phyloP scores from a whole-genome alignment of 108 stramenopile genomes.

The Pinguiococcus pyrenoidosus region DNA sequence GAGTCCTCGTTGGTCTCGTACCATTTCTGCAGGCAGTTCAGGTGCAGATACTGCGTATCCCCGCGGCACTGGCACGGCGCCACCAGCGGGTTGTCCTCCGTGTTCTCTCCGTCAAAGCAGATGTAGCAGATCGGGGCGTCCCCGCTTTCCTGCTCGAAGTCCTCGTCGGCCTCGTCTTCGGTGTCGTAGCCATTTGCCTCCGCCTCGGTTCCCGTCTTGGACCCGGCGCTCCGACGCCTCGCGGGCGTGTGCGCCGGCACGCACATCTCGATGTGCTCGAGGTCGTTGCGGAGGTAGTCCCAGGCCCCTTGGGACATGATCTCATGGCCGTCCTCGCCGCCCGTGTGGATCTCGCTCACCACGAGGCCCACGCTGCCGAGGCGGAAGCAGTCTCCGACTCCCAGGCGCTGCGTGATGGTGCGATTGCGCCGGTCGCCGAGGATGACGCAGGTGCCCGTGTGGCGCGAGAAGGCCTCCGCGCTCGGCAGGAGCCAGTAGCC shows the following conservation, averaged over 20 bases:
- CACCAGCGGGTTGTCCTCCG: constrained; percentile 61
- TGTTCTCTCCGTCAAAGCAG: constrained; percentile 88
- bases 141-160: too few relatives aligned
- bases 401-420: constrained; percentile 52
- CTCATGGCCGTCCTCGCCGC: too few relatives aligned
- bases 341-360: constrained; percentile 82
- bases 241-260: too few relatives aligned
- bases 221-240: too few relatives aligned
- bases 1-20: constrained; percentile 8
- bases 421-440: constrained; percentile 80
- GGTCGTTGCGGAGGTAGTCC: neutral
- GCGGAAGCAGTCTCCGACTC: constrained; percentile 69
- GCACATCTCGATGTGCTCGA: too few relatives aligned
- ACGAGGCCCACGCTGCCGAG: constrained; percentile 88
- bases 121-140: constrained; percentile 84
- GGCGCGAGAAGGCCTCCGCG: constrained; percentile 85
- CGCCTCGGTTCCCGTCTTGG: neutral
- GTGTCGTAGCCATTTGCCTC: neutral
- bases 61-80: constrained; percentile 39
- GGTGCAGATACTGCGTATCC: constrained; percentile 38
- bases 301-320: too few relatives aligned
- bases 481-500: constrained; percentile 84
- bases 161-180: neutral
- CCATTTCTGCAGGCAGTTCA: constrained; percentile 40
- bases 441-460: constrained; percentile 82